Conservation (phyloP, 1,284 basidiomycete genomes). For the Erythrobasidium hasegawianum region DNA sequence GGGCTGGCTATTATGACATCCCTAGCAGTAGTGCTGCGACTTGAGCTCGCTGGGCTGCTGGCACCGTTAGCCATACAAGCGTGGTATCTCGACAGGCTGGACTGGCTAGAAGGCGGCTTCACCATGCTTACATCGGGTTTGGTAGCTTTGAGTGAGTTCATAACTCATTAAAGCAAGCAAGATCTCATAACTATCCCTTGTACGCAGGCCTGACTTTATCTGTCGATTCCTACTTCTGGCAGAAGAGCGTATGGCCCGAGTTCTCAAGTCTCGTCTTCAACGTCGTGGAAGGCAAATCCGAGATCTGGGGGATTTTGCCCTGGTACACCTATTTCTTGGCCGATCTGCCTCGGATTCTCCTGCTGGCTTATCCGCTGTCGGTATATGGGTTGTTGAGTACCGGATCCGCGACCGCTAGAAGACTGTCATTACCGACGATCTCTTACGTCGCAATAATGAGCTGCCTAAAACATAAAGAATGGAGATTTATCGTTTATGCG, state of each 20-base stretch:
- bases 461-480: conserved; percentile 68
- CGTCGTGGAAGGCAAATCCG: conserved; percentile 75
- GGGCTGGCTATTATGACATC: conserved; percentile 59
- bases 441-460: conserved; percentile 67
- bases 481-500: conserved; percentile 88
- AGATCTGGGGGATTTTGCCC: conserved; percentile 86
- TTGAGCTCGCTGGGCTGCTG: conserved; percentile 71
- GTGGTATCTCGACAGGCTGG: conserved; percentile 32
- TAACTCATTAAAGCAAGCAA: not conserved
- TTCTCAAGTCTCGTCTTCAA: conserved; percentile 78
- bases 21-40: conserved; percentile 69
- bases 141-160: conserved; percentile 19
- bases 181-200: not conserved
- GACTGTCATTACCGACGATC: conserved; percentile 55
- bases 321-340: conserved; percentile 65
- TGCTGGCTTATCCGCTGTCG: conserved; percentile 63
- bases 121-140: conserved; percentile 8
- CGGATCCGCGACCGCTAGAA: conserved; percentile 55
- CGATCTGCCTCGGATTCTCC: conserved; percentile 73
- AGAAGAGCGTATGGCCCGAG: conserved; percentile 77
- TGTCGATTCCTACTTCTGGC: conserved; percentile 87
- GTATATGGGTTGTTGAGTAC: conserved; percentile 50
- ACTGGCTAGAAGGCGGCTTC: conserved; percentile 27
- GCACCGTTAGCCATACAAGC: conserved; percentile 61
- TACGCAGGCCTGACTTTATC: conserved; percentile 59